Evolutionary conservation across 1,284 basidiomycete genomes (phyloP).

Genomic region (Ceratobasidium papillatum): DNA sequence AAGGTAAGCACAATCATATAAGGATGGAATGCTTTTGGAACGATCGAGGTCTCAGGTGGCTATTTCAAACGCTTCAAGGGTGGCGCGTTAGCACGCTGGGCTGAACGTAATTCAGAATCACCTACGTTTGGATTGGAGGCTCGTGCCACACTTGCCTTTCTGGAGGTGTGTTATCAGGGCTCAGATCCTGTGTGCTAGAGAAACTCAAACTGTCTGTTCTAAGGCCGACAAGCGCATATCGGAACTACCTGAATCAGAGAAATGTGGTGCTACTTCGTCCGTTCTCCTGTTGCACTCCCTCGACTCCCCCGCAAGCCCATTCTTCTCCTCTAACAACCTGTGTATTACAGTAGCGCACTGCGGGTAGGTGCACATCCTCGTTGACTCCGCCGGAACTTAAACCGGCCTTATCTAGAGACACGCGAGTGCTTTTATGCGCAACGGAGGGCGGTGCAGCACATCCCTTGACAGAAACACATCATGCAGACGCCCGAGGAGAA

Average conservation of each 20-base stretch:
- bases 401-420: slow-evolving; percentile 68
- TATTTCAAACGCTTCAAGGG: slow-evolving; percentile 90
- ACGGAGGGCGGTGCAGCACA: slow-evolving; percentile 74
- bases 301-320: slow-evolving; percentile 74
- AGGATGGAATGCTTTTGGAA: background rate
- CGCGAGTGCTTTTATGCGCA: slow-evolving; percentile 84
- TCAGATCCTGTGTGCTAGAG: background rate
- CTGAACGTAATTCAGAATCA: slow-evolving; percentile 54
- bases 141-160: slow-evolving; percentile 83
- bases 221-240: slow-evolving; percentile 69
- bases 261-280: slow-evolving; percentile 86
- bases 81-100: slow-evolving; percentile 77
- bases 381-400: slow-evolving; percentile 20
- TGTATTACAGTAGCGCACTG: slow-evolving; percentile 90
- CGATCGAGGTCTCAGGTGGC: slow-evolving; percentile 56
- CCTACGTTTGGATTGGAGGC: slow-evolving; percentile 79
- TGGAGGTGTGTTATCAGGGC: slow-evolving; percentile 65
- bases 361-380: slow-evolving; percentile 64
- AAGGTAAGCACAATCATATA: slow-evolving; percentile 56
- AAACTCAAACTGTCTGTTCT: slow-evolving; percentile 2
- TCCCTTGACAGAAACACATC: slow-evolving; percentile 90
- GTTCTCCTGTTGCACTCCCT: slow-evolving; percentile 89
- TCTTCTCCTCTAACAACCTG: slow-evolving; percentile 76
- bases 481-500: slow-evolving; percentile 89
- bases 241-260: slow-evolving; percentile 61